Percentiles rank a stretch among this genome's conserved stretches.
These are phyloP conservation scores for Cryptococcus sp. DNA, from an alignment of 1,284 basidiomycete species.

Conservation along the genomic window DNA sequence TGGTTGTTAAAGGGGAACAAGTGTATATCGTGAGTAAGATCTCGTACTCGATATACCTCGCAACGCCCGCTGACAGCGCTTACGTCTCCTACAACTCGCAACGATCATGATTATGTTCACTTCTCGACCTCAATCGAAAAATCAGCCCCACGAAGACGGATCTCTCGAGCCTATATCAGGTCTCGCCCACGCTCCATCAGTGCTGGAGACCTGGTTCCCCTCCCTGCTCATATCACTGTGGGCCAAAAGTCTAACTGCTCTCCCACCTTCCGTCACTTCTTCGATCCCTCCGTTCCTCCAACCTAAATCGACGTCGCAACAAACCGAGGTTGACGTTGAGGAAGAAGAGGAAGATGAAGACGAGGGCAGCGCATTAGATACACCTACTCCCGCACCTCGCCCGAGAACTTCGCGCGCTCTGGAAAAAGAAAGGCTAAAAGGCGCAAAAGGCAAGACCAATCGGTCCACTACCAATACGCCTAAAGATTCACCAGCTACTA, in stretches of 20 bases:
- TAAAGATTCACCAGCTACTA: constrained; percentile 23
- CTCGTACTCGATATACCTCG: neutral
- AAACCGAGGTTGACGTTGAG: constrained; percentile 2
- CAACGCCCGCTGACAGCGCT: neutral
- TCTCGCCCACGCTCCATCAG: constrained; percentile 40
- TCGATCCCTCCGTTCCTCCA: constrained; percentile 23
- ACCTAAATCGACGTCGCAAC: neutral
- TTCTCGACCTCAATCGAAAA: neutral
- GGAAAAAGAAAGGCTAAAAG: constrained; percentile 1
- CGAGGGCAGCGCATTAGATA: constrained; percentile 9
- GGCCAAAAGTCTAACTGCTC: constrained; percentile 5
- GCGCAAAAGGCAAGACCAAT: neutral
- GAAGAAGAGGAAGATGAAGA: constrained; percentile 18
- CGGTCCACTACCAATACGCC: constrained; percentile 11
- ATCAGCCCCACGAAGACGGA: constrained; percentile 48
- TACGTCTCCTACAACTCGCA: too few species aligned
- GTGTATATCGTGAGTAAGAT: constrained; percentile 48
- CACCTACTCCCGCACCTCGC: constrained; percentile 12
- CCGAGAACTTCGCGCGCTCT: neutral
- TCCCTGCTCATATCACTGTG: constrained; percentile 20
- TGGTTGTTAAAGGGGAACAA: constrained; percentile 47
- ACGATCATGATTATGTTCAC: too few species aligned
- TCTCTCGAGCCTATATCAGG: constrained; percentile 37
- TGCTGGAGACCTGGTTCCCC: constrained; percentile 46
- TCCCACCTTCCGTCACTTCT: constrained; percentile 22